Base-by-base conservation (phyloP, 1,139 yeast species). In the Petasospora rhodanensis region DNA sequence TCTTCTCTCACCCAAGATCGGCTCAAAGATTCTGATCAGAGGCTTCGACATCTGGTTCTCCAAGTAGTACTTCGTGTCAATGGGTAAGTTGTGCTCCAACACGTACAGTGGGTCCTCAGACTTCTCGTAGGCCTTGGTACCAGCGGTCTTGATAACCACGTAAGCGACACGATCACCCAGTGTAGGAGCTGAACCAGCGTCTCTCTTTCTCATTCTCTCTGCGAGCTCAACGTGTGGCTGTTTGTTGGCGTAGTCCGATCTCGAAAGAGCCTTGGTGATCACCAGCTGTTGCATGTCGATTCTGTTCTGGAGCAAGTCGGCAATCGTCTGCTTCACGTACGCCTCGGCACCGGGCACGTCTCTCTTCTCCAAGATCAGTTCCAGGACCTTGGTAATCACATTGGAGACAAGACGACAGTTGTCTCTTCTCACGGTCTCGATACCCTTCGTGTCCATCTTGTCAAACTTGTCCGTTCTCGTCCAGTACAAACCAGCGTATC, bases 121-220 rank as follows among this genome's bases (percentile, higher is more conserved):
- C 60, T 93, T 87, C 47, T 89, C 96, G 58, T 89, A 93, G 47
- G 89, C 82, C 55, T 87, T 89, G 38, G 82, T 87, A 44, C 91
- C 83, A 0, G 93, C 81, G 31, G 85, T 85, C 51, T 76, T 75
- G 47, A 84, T 80, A 41, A 93, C 89, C 23, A 93, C 98, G 57
- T 91, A 93, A 3, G 97, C 97, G 25, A 93, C 98, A 64, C 99
- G 85, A 56, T 93, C 99, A 35, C 99, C 99, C 34, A 91, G 71
- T 6, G 89, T 79, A 4, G 98, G 98, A 0, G 98, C 98, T 6
- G 94, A 81, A 18, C 99, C 96, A 0, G 95, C 91, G 54, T 93
- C 98, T 66, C 99, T 81, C 56, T 87, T 87, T 36, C 79, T 74
- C 96, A 93, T 93, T 49, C 97, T 71, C 52, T 89, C 96, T 0